Evolutionary conservation across 805 yeast genomes (phyloP), one percentile per base, ranked within the genome.

Genomic region (Cyberlindnera suaveolens): DNA sequence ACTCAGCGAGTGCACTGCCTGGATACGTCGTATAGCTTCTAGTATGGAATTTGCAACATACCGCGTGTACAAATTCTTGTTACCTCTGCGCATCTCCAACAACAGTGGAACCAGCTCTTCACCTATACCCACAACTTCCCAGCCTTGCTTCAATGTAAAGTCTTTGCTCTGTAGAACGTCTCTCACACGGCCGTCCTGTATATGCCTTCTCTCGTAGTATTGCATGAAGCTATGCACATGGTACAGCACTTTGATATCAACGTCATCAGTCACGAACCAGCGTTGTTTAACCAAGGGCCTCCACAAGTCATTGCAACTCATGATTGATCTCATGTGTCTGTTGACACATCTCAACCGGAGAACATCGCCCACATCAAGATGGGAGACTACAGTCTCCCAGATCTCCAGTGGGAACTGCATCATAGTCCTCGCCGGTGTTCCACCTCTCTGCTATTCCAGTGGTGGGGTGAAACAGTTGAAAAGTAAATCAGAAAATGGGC

Each of bases 271-370:
- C 16, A 14, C 13, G 38, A 47, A 47, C 57, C 58, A 55, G 1
- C 49, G 42, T 2, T 32, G 7, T 10, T 30, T 26, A 3, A 47
- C 50, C 15, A 41, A 27, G 2, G 34, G 36, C 4, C 18, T 29
- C 59, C 59, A 55, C 2, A 55, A 18, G 13, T 42, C 50, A 40
- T 49, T 43, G 6, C 52, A 30, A 13, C 40, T 39, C 4, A 50
- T 34, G 4, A 15, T n/a, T 5, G 19, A 36, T 15, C 36, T 16
- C 14, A 49, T 18, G 3, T 34, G 23, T 3, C 36, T 41, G 39
- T 39, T 41, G 7, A 43, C 44, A 5, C 23, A 19, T 11, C 53
- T 41, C 4, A 55, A 39, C 3, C 32, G 11, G 11, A 52, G 47
- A 5, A 53, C 30, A 35, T 55, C 59, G 4, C 19, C 11, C 2